Evolutionary conservation across 2,329 filamentous ascomycete genomes (phyloP), one percentile per base, ranked within the genome.

Genomic region (Aspergillus terreus): DNA sequence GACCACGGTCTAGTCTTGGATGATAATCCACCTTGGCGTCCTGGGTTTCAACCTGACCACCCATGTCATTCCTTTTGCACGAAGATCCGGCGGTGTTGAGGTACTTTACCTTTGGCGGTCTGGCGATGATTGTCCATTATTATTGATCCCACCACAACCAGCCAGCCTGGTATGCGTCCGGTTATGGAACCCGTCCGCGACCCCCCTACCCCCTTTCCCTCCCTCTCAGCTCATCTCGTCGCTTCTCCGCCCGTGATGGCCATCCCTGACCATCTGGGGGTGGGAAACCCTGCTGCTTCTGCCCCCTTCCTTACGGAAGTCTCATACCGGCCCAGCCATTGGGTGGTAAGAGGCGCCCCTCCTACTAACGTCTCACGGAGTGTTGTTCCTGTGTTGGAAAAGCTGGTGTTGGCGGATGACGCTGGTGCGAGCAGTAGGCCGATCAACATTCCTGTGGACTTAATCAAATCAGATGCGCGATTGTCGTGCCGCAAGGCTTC

Each of bases 391-490:
- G 45, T 40, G 6, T 19, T 47, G 33, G 19, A 40, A 35, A n/a
- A 21, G n/a, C 15, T 21, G 44, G 30, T n/a, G 12, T 3, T 35
- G 30, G 15, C 23, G 35, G 21, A n/a, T 32, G 17, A 23, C 23
- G 19, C 23, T 6, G 23, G 23, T 23, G 23, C 23, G 23, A 23
- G 23, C 15, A 46, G 32, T 25, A 44, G 21, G 44, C 44, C 46
- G 49, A 51, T 51, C 49, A 46, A 44, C 44, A 47, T 47, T 19
- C 15, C 19, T 10, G 46, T 41, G 27, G 27, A 12, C 41, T n/a
- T 17, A 47, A 17, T 36, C 14, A 27, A 17, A 41, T 41, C 21
- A 25, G 40, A 42, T 42, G 15, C 27, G 19, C 23, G 11, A 17
- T 12, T 42, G 11, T 42, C 19, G 40, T 19, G 17, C 40, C 40